A percentile compares a stretch with the other conserved stretches of the same genome.
Conservation (phyloP, 129 eudicot genomes). For the Escallonia herrerae region DNA sequence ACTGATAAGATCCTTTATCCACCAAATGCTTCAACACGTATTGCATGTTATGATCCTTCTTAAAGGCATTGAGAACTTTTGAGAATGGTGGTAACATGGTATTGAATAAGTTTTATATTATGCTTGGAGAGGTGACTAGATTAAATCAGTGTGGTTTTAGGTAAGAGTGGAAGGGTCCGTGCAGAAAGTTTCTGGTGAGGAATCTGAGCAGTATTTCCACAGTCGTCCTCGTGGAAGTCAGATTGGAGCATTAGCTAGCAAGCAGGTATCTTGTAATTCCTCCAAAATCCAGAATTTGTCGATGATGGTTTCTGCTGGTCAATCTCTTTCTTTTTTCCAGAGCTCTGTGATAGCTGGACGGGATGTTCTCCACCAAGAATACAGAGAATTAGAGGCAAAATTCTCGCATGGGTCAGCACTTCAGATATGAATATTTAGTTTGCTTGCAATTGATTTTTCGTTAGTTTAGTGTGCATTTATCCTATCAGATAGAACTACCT, state of each 20-base stretch:
- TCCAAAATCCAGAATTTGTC: too few relatives aligned
- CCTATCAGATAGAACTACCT: not conserved
- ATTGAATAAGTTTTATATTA: not conserved
- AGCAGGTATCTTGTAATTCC: constrained; percentile 46
- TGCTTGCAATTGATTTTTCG: not conserved
- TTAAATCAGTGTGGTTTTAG: constrained; percentile 21
- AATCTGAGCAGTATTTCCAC: constrained; percentile 82
- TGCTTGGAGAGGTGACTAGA: not conserved
- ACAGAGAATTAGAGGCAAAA: constrained; percentile 56
- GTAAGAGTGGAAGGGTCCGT: constrained; percentile 92
- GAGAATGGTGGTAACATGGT: too few relatives aligned
- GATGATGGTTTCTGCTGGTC: not conserved
- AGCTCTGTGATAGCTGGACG: constrained; percentile 87
- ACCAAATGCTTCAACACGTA: too few relatives aligned
- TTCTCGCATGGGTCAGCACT: constrained; percentile 80
- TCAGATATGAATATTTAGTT: constrained; percentile 8
- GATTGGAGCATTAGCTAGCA: constrained; percentile 90
- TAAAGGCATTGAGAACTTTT: too few relatives aligned
- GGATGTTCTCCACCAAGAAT: constrained; percentile 58
- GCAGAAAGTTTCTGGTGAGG: constrained; percentile 78
- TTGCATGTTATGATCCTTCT: too few relatives aligned
- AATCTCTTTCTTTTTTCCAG: constrained; percentile 33
- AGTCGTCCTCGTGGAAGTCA: constrained; percentile 96
- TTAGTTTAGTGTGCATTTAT: not conserved
- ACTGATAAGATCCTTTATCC: too few relatives aligned